Conservation (phyloP, 495 filamentous ascomycete species). For the Cercophora sp. region DNA sequence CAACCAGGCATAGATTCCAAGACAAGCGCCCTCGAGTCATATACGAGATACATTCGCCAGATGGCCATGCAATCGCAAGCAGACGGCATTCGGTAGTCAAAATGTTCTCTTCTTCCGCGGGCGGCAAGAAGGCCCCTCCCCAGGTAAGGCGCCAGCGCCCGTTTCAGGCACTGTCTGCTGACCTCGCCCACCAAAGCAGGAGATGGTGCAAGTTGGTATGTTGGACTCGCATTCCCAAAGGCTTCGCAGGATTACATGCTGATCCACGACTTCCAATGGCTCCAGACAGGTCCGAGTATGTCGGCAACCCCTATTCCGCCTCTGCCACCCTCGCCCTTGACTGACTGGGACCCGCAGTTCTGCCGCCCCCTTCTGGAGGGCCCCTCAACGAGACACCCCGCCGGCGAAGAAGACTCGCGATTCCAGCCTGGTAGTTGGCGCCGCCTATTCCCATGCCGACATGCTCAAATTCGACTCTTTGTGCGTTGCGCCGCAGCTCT, state of each 20-base stretch:
- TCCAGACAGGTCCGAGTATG: constrained; percentile 61
- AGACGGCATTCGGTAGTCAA: constrained; percentile 15
- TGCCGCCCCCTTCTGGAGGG: constrained; percentile 87
- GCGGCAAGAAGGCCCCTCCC: constrained; percentile 65
- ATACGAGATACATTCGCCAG: neutral
- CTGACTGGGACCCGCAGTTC: constrained; percentile 48
- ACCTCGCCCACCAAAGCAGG: constrained; percentile 50
- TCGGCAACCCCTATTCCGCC: constrained; percentile 9
- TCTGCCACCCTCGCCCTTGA: neutral
- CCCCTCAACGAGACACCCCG: constrained; percentile 48
- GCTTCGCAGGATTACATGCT: constrained; percentile 19
- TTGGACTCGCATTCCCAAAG: constrained; percentile 24
- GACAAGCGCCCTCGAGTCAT: neutral
- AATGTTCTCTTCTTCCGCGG: constrained; percentile 55
- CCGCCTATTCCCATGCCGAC: constrained; percentile 93
- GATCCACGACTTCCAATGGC: constrained; percentile 17
- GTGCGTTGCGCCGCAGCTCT: too few species aligned
- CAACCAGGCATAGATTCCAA: neutral
- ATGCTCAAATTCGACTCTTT: constrained; percentile 80
- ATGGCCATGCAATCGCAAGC: constrained; percentile 24
- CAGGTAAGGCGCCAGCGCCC: constrained; percentile 54
- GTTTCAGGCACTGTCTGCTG: constrained; percentile 22
- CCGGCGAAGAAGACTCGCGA: constrained; percentile 59
- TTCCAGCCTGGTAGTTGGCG: constrained; percentile 79
- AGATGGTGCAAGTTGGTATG: constrained; percentile 99